Conservation (phyloP, 1,139 yeast species). For the Blastobotrys elegans region DNA sequence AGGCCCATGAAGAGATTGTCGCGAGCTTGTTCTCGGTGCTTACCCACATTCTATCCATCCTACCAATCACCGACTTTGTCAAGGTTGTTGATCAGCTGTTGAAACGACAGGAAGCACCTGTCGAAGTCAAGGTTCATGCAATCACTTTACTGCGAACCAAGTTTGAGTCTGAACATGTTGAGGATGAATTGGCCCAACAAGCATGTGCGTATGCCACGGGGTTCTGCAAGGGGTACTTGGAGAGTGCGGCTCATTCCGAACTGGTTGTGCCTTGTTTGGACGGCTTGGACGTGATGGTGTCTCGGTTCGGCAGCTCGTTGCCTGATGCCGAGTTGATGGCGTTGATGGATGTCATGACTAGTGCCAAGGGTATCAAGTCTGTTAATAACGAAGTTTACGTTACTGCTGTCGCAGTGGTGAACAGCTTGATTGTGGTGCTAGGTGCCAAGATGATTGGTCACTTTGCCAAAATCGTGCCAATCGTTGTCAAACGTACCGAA, state of each 20-base stretch:
- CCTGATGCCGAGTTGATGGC: slow-evolving; percentile 37
- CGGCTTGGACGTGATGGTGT: slow-evolving; percentile 56
- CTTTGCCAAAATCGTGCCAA: slow-evolving; percentile 80
- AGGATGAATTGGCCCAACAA: slow-evolving; percentile 33
- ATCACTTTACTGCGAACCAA: slow-evolving; percentile 58
- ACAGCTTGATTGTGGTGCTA: slow-evolving; percentile 61
- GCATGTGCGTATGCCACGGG: slow-evolving; percentile 31
- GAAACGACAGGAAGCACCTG: slow-evolving; percentile 28
- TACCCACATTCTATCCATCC: slow-evolving; percentile 56
- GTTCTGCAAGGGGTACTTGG: slow-evolving; percentile 2
- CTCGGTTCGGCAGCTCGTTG: slow-evolving; percentile 49
- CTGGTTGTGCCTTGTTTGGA: slow-evolving; percentile 68
- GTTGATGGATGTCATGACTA: slow-evolving; percentile 49
- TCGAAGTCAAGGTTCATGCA: slow-evolving; percentile 32
- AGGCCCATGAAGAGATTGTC: slow-evolving; percentile 6
- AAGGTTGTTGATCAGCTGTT: slow-evolving; percentile 57
- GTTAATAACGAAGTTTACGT: slow-evolving; percentile 56
- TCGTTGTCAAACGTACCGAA: slow-evolving; percentile 58
- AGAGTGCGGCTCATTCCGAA: slow-evolving; percentile 28
- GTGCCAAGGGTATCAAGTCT: slow-evolving; percentile 43
- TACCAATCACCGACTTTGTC: slow-evolving; percentile 73
- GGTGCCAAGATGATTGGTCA: slow-evolving; percentile 86
- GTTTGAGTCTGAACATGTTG: slow-evolving; percentile 45
- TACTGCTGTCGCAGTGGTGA: slow-evolving; percentile 68
- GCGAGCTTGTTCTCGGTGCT: slow-evolving; percentile 43